phyloP scores from a whole-genome alignment of 192 early-diverging fungal species.

The Backusella tarrabulga region DNA sequence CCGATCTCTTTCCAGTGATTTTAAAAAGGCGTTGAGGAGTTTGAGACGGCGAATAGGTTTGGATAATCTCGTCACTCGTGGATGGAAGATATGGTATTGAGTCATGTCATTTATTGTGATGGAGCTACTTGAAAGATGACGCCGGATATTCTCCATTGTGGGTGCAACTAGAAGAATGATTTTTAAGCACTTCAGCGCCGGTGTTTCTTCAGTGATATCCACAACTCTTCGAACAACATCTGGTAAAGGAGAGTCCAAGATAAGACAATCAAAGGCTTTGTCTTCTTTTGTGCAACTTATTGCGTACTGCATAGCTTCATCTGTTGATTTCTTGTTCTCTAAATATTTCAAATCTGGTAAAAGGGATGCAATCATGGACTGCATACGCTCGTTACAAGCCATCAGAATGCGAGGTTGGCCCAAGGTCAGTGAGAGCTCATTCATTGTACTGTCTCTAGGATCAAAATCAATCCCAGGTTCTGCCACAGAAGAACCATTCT shows the following conservation, averaged over 20 bases:
- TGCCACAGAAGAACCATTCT: background rate
- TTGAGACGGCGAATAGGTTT: conserved; percentile 27
- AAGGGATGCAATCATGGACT: background rate
- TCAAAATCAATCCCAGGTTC: background rate
- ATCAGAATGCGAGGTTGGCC: conserved; percentile 28
- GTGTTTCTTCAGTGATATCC: background rate
- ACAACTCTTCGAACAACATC: background rate
- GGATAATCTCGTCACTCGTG: conserved; percentile 14
- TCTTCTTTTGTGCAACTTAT: background rate
- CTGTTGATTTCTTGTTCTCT: background rate
- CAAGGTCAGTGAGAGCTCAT: conserved; percentile 4
- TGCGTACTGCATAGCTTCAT: background rate
- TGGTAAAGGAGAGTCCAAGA: conserved; percentile 14
- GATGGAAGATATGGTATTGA: conserved; percentile 1
- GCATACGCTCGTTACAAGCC: background rate
- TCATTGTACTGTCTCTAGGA: conserved; percentile 4
- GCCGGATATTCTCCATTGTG: conserved; percentile 21
- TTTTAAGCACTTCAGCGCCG: background rate
- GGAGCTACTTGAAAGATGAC: background rate
- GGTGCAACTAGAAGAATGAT: conserved; percentile 11
- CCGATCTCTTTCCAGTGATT: background rate
- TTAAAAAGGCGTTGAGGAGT: conserved; percentile 5
- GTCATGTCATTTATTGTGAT: background rate
- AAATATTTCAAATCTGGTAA: background rate
- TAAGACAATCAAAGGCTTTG: conserved; percentile 10